Evolutionary conservation across 306 rosid genomes (phyloP), one percentile per base, ranked within the genome.

Genomic region (Pueraria montana): DNA sequence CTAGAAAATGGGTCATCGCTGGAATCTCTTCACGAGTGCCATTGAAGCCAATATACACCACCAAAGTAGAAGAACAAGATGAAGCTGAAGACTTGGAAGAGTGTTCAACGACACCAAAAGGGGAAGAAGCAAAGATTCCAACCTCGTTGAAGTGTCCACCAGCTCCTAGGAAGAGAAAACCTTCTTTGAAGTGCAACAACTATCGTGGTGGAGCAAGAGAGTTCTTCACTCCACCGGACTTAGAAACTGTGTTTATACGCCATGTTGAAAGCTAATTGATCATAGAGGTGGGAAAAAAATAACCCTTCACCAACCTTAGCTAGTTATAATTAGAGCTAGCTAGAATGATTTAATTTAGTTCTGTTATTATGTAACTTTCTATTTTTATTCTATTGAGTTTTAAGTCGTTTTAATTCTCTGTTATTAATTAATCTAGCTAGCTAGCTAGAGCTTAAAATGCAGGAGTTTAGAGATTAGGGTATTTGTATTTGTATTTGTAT

Each of bases 141-240:
- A 14, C 86, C 52, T 23, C 70, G 68, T 70, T 90, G 77, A 86
- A 76, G 14, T 95, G 99, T 34, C 99, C 99, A n/a, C 96, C 96
- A 5, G 88, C 98, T 34, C 98, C 98, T 9, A 93, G 81, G 82
- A 95, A 95, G 84, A 75, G 76, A 58, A 95, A 92, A 68, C 45
- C 95, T 52, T 80, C 97, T 21, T 18, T 84, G 27, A 93, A 93
- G 83, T 92, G 88, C 76, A 91, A 88, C 76, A 91, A 88, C 77
- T 91, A 82, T 64, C 87, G 76, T 4, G 70, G 83, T 58, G 80
- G 82, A 34, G 78, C 72, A 5, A 77, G 83, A 42, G 94, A 92
- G 82, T 93, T 95, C 88, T 88, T 92, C 89, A 87, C 85, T 52
- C 97, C 98, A 63, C 97, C 97, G 0, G 98, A 93, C 46, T 88